Base-by-base conservation (phyloP, 2,329 filamentous ascomycete species). In the Biscogniauxia mediterranea region DNA sequence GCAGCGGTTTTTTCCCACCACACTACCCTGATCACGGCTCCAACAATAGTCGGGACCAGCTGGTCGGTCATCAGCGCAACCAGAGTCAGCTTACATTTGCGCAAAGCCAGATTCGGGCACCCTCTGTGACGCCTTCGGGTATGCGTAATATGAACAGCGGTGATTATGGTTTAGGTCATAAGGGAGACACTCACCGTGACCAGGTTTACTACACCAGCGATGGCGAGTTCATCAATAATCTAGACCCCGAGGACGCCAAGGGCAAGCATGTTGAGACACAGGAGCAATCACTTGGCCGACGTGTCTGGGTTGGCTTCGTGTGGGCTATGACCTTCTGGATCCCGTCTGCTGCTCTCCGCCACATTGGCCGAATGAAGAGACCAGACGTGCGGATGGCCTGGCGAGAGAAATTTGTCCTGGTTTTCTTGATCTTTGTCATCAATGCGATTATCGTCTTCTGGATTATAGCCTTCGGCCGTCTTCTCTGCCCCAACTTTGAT, bases 321-420 rank as follows among this genome's bases (percentile, higher is more conserved):
- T 98, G 93, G 93, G 84, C 85, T 0, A 67, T 96, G 55, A 99
- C 95, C 0, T 98, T 92, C 74, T 98, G 91, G 90, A 95, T 97
- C 67, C 95, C 95, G 0, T 98, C 94, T 0, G 90, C 92, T 54
- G 67, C 91, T 1, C 86, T 99, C 17, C 85, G 85, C n/a, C 89
- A 83, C 62, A 72, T 98, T 61, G 95, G 95, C 32, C 91, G 94
- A 21, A 99, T 99, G 95, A 96, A 96, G 78, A 89, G 95, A 59
- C 95, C 93, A 1, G 95, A 99, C 77, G 92, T 99, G 8, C 91
- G 95, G 25, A 91, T 97, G 86, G 95, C 95, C 0, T 99, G 95
- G 95, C 86, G 95, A 76, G 95, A 99, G 73, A 99, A 99, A 77
- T 56, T 99, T 11, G 89, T 95, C 0, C 80, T 99, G 11, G 87